A percentile compares a stretch with the other conserved stretches of the same genome.
Evolutionary conservation across 345 rosid species (phyloP).

Genomic region (Salix exigua): DNA sequence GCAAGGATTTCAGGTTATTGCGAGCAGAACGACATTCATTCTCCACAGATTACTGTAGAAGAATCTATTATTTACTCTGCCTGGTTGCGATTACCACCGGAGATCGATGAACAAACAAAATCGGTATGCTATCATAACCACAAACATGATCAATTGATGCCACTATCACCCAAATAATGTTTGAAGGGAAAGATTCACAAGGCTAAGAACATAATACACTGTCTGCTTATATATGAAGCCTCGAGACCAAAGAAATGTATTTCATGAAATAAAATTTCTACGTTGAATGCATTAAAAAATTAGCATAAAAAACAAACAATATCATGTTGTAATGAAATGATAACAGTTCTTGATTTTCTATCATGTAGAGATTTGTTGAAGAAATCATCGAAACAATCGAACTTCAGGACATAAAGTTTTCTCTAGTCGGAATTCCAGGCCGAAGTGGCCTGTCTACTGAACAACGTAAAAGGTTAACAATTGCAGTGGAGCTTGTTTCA

Average conservation of each 20-base stretch:
- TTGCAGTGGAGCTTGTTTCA: conserved; percentile 53
- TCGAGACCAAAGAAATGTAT: too few species aligned
- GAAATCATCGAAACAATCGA: conserved; percentile 72
- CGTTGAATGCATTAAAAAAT: too few species aligned
- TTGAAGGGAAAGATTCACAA: too few species aligned
- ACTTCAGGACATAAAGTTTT: conserved; percentile 56
- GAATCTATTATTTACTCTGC: conserved; percentile 76
- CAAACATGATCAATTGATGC: too few species aligned
- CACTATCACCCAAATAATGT: too few species aligned
- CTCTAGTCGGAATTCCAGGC: conserved; percentile 61
- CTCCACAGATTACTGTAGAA: conserved; percentile 62
- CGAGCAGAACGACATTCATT: conserved; percentile 80
- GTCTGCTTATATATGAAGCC: too few species aligned
- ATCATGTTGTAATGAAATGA: too few species aligned
- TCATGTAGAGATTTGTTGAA: conserved; percentile 49
- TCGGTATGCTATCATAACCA: conserved; percentile 26
- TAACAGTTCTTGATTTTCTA: too few species aligned
- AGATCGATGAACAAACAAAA: conserved; percentile 52
- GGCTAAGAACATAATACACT: too few species aligned
- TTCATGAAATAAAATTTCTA: too few species aligned
- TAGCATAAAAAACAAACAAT: accelerated
- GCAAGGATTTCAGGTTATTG: conserved; percentile 85
- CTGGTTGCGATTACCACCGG: conserved; percentile 67
- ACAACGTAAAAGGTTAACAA: conserved; percentile 66
- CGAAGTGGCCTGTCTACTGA: conserved; percentile 61